Evolutionary conservation across 2,329 filamentous ascomycete species (phyloP), one percentile per base, ranked within the genome.

Genomic region (Dryadomyces quercus-mongolicae): DNA sequence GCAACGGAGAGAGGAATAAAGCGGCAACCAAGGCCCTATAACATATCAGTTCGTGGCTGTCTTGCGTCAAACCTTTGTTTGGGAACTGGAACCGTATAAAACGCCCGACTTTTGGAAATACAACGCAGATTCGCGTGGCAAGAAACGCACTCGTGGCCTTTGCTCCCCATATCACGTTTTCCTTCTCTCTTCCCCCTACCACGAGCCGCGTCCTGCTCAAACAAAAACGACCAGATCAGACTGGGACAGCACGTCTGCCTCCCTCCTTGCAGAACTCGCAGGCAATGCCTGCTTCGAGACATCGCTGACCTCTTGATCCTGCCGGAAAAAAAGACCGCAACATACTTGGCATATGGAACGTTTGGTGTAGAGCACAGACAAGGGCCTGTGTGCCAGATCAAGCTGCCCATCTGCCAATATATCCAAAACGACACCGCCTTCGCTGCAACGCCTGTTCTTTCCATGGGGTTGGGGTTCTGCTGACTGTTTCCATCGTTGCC

Each of bases 391-490:
- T 22, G 12, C 7, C 18, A 5, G 18, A 13, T 21, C 45, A 21
- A 7, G 22, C 40, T 13, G 12, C 12, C 25, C 44, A 16, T 22
- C n/a, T 38, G 25, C 51, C 51, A 52, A 52, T 38, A 52, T 52
- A 52, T 52, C 51, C 51, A 52, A 52, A 47, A 52, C n/a, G 31
- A 52, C 51, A 46, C 43, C 34, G 31, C 16, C 51, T 44, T 22
- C 2, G 34, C 31, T 22, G 31, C 12, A 25, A 34, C 40, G 49
- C 49, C 49, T 50, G 49, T 31, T 31, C 49, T 16, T 22, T 18
- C 49, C 20, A 42, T 36, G 38, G 38, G 16, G 25, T 31, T 31
- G 25, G 25, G 25, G 25, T 31, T 31, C 25, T 31, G 25, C 25
- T 31, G 25, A 31, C 25, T 31, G 25, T 31, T 31, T 4, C 25